Evolutionary conservation across 257 asterid genomes (phyloP), one percentile per base, ranked within the genome.

Genomic region (Solanum corneliomulleri): DNA sequence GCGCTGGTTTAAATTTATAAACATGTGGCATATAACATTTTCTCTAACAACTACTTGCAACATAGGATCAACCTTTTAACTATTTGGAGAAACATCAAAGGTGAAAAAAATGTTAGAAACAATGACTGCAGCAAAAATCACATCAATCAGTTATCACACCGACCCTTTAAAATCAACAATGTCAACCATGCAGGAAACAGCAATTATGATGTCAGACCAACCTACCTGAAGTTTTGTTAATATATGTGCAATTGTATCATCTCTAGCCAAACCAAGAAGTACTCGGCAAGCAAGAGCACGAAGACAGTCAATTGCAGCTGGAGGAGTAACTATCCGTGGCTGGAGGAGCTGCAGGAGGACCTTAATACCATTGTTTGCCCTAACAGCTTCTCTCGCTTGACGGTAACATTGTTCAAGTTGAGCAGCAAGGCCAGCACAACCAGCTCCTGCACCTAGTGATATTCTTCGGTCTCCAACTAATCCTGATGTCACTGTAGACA

Each of bases 251-350:
- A 97, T 97, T 31, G 98, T 91, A 88, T 97, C 98, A 86, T 97
- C 99, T 91, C 99, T 97, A 49, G 99, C 99, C 90, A 97, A 93
- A 84, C 99, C 99, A 89, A 97, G 99, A 88, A 97, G 95, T 90
- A 96, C 99, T 87, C 99, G 97, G 91, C 99, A 97, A 49, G 99
- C 95, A 70, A 97, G 96, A 88, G 99, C 99, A 90, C 99, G 99
- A 78, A 97, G 94, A 90, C 99, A 93, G 88, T 97, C 99, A n/a
- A 97, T 95, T 88, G 98, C 93, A 89, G 98, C 98, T 83, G 99
- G 98, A 89, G 98, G 93, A 27, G 96, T 97, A 33, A 94, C 98
- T 90, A 96, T 94, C 85, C 98, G 94, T 68, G 98, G 98, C 85
- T 97, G 98, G 90, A 97, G 98, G 89, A 97, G 99, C 96, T 96